Base-by-base conservation (phyloP, 2,329 filamentous ascomycete species). In the Talaromyces piceae region DNA sequence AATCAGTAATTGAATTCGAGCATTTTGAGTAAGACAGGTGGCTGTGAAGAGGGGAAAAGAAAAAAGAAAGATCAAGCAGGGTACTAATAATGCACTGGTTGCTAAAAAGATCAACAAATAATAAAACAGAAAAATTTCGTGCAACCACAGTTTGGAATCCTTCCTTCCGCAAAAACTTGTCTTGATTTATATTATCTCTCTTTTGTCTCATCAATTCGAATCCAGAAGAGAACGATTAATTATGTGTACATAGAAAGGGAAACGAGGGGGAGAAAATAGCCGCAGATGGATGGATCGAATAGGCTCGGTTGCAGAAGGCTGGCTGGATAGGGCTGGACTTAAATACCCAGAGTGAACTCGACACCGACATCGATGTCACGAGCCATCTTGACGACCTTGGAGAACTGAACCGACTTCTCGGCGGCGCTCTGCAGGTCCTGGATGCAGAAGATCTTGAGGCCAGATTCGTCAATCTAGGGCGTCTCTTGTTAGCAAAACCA, bases 361-460 rank as follows among this genome's bases (percentile, higher is more conserved):
- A 97, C 91, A 64, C 91, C 91, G 59, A 97, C 91, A 67, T 97
- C 93, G 66, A 96, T 96, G 63, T 96, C 91, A 65, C 91, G 87
- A 64, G 93, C 88, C 84, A 95, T 87, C 85, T 97, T 97, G 65
- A 98, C 93, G 61, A 98, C 88, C 83, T 96, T 97, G 65, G 90
- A 96, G 74, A 98, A 91, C 75, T 98, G 91, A 59, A 98, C 93
- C 26, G 91, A 87, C 81, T 95, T 97, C 82, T 97, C 93, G 58
- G 93, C 93, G 39, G 93, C 93, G 68, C 77, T 93, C 77, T 98
- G 93, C 64, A 98, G 82, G 76, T 98, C 93, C 69, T 97, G 91
- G 57, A 98, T 97, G 66, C 88, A 94, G 82, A 98, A 98, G 75
- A 98, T 98, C 86, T 98, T 98, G 67, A 98, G 83, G 63, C 93